These are phyloP conservation scores for Amaranthus cruentus DNA, from an alignment of 148 eudicot genomes.

Conservation along the genomic window DNA sequence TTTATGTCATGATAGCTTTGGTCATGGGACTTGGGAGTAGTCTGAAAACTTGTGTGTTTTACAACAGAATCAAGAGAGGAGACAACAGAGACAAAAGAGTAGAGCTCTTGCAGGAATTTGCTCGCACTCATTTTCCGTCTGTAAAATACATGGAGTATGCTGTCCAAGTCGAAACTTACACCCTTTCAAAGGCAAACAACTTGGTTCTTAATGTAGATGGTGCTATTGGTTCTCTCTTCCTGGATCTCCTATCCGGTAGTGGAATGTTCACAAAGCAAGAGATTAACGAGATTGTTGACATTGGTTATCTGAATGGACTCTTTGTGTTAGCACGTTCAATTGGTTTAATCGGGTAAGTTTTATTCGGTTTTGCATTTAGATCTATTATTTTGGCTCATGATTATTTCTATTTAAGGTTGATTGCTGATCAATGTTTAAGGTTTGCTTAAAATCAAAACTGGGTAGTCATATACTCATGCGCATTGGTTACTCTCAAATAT, in stretches of 20 bases:
- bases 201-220: conserved; percentile 91
- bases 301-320: conserved; percentile 92
- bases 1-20: background rate
- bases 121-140: conserved; percentile 83
- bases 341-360: conserved; percentile 93
- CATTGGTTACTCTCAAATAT: background rate
- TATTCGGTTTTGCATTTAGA: background rate
- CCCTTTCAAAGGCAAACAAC: conserved; percentile 95
- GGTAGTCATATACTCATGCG: background rate
- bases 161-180: conserved; percentile 89
- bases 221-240: conserved; percentile 88
- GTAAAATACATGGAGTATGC: conserved; percentile 99
- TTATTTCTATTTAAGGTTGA: background rate
- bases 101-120: conserved; percentile 77
- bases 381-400: background rate
- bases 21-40: background rate
- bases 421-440: too few relatives aligned
- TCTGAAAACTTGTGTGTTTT: conserved; percentile 11
- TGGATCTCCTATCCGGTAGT: conserved; percentile 95
- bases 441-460: background rate
- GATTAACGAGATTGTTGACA: conserved; percentile 86
- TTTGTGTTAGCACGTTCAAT: conserved; percentile 92
- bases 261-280: conserved; percentile 94
- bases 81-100: conserved; percentile 99
- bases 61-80: conserved; percentile 83